Percentiles rank a stretch among this genome's conserved stretches.
These are phyloP conservation scores for Hanseniaspora lachancei DNA, from an alignment of 805 yeast species.

Conservation along the genomic window DNA sequence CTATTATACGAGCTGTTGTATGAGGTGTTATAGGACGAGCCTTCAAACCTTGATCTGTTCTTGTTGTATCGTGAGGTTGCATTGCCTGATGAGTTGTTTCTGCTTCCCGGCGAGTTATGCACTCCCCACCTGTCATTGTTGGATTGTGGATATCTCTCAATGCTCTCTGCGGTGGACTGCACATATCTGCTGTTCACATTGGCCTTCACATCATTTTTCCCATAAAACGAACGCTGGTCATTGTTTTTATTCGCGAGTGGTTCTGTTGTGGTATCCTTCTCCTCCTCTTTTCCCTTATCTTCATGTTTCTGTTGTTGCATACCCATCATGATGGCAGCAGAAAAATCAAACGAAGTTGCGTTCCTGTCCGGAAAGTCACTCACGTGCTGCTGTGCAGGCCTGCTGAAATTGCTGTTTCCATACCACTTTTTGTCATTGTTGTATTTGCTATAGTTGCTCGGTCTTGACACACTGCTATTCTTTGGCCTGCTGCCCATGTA, in stretches of 20 bases:
- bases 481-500: neutral
- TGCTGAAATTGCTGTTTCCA: neutral
- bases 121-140: constrained; percentile 3
- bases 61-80: neutral
- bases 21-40: neutral
- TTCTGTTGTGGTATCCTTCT: neutral
- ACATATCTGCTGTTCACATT: neutral
- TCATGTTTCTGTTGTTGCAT: constrained; percentile 1
- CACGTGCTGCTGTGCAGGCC: neutral
- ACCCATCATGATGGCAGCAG: constrained; percentile 14
- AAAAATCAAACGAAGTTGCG: constrained; percentile 11
- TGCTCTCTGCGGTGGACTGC: neutral
- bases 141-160: neutral
- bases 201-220: neutral
- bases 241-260: neutral
- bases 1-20: neutral
- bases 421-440: neutral
- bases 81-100: neutral
- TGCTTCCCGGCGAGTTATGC: neutral
- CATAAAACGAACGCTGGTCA: neutral
- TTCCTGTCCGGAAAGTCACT: constrained; percentile 8
- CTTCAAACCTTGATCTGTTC: constrained; percentile 9
- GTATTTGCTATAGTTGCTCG: neutral
- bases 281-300: neutral
- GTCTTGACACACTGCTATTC: neutral